Evolutionary conservation across 768 basidiomycete species (phyloP), one percentile per base, ranked within the genome.

Genomic region (Boletus edulis): DNA sequence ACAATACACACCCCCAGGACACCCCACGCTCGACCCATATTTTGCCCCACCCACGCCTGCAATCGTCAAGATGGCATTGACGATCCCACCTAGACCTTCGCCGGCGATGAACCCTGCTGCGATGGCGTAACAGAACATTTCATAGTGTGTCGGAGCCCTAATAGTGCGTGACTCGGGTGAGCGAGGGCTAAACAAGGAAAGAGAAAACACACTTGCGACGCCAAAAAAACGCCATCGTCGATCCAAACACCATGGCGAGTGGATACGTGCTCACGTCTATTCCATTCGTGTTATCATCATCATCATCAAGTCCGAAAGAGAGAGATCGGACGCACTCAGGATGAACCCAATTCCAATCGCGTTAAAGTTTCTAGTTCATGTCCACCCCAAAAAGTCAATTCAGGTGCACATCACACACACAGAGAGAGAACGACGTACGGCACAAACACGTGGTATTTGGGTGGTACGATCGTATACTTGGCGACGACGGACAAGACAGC

Each of bases 401-500:
- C 13, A 34, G 12, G 34, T 34, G 34, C 14, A 11, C 12, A 34
- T 13, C 0, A 34, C 34, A 34, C 3, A 13, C 2, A 32, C 9
- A 9, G 5, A 4, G 6, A 8, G 4, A 24, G 8, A 27, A 52
- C 46, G 35, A 58, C 58, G 35, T 51, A 67, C 61, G 66, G 67
- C 13, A 69, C 44, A 14, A 41, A 64, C 5, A 47, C 45, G 2
- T 66, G 64, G 44, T 68, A 60, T 49, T 56, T 67, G 0, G 64
- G 56, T 14, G 65, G 67, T n/a, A 67, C 59, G 39, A 59, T 34
- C 18, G 51, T 57, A 14, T 63, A 54, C 61, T 78, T 81, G 29
- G 74, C 66, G n/a, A 80, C 47, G 32, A 84, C 74, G 7, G 74
- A 74, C 37, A 78, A 12, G 32, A 77, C 72, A 29, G 78, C 76